Conservation (phyloP, 2,329 filamentous ascomycete genomes). For the Sclerotinia borealis region DNA sequence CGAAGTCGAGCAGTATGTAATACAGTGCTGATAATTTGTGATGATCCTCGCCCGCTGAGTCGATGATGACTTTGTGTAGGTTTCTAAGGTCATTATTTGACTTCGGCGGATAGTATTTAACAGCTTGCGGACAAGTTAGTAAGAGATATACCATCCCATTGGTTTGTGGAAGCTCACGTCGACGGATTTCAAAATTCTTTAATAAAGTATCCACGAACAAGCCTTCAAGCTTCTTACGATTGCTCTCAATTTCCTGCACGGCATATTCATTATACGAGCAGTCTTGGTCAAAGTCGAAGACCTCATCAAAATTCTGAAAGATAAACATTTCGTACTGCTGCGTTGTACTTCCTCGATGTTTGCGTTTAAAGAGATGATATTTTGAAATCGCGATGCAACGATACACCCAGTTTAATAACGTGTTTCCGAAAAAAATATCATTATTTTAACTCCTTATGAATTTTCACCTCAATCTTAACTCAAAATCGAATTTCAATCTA, state of each 20-base stretch:
- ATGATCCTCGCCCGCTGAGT: slow-evolving; percentile 58
- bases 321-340: slow-evolving; percentile 45
- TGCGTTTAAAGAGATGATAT: not conserved
- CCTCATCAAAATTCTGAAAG: slow-evolving; percentile 59
- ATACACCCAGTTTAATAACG: too few species aligned
- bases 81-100: slow-evolving; percentile 60
- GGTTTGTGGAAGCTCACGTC: slow-evolving; percentile 46
- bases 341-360: not conserved
- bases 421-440: too few species aligned
- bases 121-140: slow-evolving; percentile 35
- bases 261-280: slow-evolving; percentile 57
- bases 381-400: not conserved
- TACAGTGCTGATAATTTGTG: slow-evolving; percentile 79
- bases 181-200: slow-evolving; percentile 60
- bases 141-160: slow-evolving; percentile 5
- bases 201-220: slow-evolving; percentile 79
- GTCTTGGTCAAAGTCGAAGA: slow-evolving; percentile 57
- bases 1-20: slow-evolving; percentile 74
- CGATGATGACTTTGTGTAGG: slow-evolving; percentile 64
- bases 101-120: slow-evolving; percentile 68
- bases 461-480: too few species aligned
- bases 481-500: too few species aligned
- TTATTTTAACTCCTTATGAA: too few species aligned
- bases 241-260: slow-evolving; percentile 57
- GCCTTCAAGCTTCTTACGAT: slow-evolving; percentile 62